Percentiles rank a stretch among this genome's conserved stretches.
Evolutionary conservation across 2,329 filamentous ascomycete genomes (phyloP).

Genomic region (Tolypocladium pustulatum): DNA sequence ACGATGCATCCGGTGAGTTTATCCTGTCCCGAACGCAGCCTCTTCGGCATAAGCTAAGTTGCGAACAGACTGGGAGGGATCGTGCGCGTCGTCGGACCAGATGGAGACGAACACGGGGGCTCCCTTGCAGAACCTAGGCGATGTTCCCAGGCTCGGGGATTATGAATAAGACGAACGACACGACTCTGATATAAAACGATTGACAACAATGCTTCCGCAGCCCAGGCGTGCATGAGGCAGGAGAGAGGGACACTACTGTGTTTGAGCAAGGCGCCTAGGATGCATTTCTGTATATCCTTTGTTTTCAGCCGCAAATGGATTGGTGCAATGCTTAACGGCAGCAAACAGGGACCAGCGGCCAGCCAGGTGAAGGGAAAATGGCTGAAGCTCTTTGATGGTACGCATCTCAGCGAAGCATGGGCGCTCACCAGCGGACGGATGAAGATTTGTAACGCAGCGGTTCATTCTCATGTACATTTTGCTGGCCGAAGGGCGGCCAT

Average conservation of each 20-base stretch:
- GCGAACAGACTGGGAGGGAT: slow-evolving; percentile 42
- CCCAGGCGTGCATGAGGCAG: not conserved
- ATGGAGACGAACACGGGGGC: slow-evolving; percentile 39
- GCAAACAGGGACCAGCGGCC: not conserved
- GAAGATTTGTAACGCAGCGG: not conserved
- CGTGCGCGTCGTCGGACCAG: slow-evolving; percentile 42
- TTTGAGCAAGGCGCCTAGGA: slow-evolving; percentile 4
- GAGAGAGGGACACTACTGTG: not conserved
- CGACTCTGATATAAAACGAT: slow-evolving; percentile 13
- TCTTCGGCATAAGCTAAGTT: not conserved
- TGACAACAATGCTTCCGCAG: not conserved
- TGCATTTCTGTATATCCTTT: not conserved
- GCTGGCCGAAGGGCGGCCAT: not conserved
- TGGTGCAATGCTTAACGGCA: not conserved
- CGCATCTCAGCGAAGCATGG: slow-evolving; percentile 3
- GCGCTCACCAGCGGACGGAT: not conserved
- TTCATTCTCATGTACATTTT: not conserved
- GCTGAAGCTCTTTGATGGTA: not conserved
- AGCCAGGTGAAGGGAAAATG: not conserved
- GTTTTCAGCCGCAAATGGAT: not conserved
- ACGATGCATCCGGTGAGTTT: slow-evolving; percentile 48
- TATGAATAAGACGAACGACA: slow-evolving; percentile 27
- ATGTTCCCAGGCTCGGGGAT: slow-evolving; percentile 1
- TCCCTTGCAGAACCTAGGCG: slow-evolving; percentile 23
- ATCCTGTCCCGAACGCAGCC: not conserved